Evolutionary conservation across 2,329 filamentous ascomycete species (phyloP).

Genomic region (Stemphylium vesicarium): DNA sequence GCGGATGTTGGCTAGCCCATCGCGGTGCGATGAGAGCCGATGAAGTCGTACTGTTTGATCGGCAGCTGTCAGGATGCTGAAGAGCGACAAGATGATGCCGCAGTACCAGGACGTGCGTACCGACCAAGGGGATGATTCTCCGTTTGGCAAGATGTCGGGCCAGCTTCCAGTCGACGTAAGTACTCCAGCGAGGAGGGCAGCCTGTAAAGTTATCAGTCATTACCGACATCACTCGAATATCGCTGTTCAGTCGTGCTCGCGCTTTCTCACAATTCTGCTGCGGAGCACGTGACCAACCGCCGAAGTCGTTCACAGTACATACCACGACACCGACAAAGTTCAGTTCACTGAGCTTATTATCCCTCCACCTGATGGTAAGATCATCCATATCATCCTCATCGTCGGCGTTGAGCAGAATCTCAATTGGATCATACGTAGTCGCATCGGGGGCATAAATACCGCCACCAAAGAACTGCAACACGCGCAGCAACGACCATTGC

Average conservation of each 20-base stretch:
- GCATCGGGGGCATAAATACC: constrained; percentile 43
- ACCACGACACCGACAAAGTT: constrained; percentile 53
- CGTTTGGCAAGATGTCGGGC: constrained; percentile 51
- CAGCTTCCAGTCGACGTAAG: constrained; percentile 54
- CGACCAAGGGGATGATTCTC: constrained; percentile 48
- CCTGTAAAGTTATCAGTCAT: constrained; percentile 16
- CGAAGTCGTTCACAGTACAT: constrained; percentile 16
- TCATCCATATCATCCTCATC: constrained; percentile 41
- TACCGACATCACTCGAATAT: no score
- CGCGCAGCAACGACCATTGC: constrained; percentile 10
- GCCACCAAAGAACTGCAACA: constrained; percentile 41
- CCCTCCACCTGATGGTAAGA: constrained; percentile 49
- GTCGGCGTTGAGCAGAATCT: constrained; percentile 47
- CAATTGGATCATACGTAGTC: constrained; percentile 47
- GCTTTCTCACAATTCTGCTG: neutral
- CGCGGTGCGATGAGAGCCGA: constrained; percentile 51
- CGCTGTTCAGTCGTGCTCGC: no score
- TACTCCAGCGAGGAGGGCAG: constrained; percentile 49
- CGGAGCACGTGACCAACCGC: neutral
- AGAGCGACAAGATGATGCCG: constrained; percentile 58
- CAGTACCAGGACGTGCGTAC: constrained; percentile 53
- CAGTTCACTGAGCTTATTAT: constrained; percentile 51
- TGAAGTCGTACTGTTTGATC: constrained; percentile 54
- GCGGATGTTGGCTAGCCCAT: constrained; percentile 48
- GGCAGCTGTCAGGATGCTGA: constrained; percentile 56